These are phyloP conservation scores for Parafenestella ontariensis DNA, from an alignment of 2,329 filamentous ascomycete genomes.

Conservation along the genomic window DNA sequence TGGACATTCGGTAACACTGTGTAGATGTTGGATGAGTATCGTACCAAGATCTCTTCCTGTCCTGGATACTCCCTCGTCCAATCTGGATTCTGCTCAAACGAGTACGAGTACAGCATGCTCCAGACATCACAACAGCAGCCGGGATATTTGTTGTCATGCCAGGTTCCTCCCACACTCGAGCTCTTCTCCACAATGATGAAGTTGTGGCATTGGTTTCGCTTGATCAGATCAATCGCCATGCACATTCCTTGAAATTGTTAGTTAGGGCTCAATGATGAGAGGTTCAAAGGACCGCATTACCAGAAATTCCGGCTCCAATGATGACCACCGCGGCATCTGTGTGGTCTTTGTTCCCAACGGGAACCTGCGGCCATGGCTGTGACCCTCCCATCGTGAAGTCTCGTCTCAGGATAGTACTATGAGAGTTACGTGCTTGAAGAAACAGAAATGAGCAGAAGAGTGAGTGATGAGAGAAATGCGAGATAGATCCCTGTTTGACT, in stretches of 20 bases:
- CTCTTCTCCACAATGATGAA: constrained; percentile 66
- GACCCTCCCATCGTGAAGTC: constrained; percentile 45
- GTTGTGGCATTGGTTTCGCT: constrained; percentile 59
- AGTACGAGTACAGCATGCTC: constrained; percentile 65
- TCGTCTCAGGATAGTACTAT: not conserved
- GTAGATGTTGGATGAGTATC: constrained; percentile 2
- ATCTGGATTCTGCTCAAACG: constrained; percentile 65
- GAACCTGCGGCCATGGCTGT: constrained; percentile 55
- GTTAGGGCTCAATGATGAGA: not conserved
- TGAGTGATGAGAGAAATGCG: not conserved
- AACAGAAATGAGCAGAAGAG: not conserved
- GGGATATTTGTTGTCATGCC: constrained; percentile 64
- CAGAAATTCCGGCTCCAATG: constrained; percentile 63
- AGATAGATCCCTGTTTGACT: not conserved
- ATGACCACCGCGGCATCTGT: constrained; percentile 63
- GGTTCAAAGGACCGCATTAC: constrained; percentile 32
- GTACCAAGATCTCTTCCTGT: constrained; percentile 65
- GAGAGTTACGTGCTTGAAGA: not conserved
- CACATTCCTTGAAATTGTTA: constrained; percentile 54
- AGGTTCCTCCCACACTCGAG: constrained; percentile 61
- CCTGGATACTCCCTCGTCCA: constrained; percentile 66
- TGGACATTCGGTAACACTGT: not conserved
- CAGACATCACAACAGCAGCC: constrained; percentile 64
- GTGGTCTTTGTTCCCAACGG: constrained; percentile 59
- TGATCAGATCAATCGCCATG: constrained; percentile 64